These are phyloP conservation scores for Amaranthus tricolor DNA, from an alignment of 179 eudicot genomes.

Conservation along the genomic window DNA sequence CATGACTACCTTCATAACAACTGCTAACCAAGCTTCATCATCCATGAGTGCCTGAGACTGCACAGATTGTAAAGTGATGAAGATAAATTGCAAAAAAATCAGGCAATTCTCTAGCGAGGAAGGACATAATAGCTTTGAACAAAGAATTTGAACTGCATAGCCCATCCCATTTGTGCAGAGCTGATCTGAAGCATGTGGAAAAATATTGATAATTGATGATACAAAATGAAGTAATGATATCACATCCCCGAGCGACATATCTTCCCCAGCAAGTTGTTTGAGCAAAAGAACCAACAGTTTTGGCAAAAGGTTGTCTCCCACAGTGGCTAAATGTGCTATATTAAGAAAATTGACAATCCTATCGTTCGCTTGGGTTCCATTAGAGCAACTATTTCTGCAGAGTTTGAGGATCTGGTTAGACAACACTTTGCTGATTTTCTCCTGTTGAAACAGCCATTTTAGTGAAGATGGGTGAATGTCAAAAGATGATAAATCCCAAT, in stretches of 20 bases:
- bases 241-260: conserved; percentile 44
- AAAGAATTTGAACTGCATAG: conserved; percentile 48
- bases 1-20: conserved; percentile 59
- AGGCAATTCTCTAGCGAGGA: conserved; percentile 35
- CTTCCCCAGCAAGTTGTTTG: conserved; percentile 47
- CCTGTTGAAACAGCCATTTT: conserved; percentile 94
- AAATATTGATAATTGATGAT: conserved; percentile 39
- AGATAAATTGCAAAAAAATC: conserved; percentile 48
- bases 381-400: conserved; percentile 44
- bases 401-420: conserved; percentile 61
- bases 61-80: conserved; percentile 53
- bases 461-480: conserved; percentile 61
- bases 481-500: conserved; percentile 59
- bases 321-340: conserved; percentile 55
- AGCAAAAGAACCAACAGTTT: conserved; percentile 51
- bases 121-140: conserved; percentile 34
- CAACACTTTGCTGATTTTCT: conserved; percentile 56
- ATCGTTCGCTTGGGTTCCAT: conserved; percentile 24
- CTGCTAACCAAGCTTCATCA: conserved; percentile 64
- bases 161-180: conserved; percentile 75
- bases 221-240: conserved; percentile 45
- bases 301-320: conserved; percentile 65
- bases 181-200: conserved; percentile 79
- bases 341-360: conserved; percentile 33
- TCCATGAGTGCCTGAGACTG: conserved; percentile 50